Conservation (phyloP, 140 eudicot species). For the Ambrosia hybrid region DNA sequence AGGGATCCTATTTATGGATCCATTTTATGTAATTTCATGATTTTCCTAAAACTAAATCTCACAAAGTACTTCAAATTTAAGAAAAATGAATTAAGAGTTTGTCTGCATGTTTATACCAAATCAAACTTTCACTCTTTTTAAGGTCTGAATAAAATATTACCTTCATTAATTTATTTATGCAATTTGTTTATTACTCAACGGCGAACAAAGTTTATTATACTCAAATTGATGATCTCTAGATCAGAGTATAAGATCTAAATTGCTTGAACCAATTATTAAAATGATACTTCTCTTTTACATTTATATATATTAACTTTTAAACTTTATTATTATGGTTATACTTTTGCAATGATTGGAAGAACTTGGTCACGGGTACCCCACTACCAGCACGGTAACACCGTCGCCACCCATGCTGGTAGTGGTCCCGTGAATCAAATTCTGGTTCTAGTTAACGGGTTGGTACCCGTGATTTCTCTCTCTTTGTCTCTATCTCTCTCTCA, state of each 20-base stretch:
- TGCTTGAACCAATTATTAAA: not conserved
- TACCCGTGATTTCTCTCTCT: too few relatives aligned
- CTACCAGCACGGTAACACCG: too few relatives aligned
- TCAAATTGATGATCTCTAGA: constrained; percentile 9
- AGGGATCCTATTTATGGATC: not conserved
- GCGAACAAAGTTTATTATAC: constrained; percentile 4
- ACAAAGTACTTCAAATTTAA: not conserved
- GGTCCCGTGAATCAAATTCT: too few relatives aligned
- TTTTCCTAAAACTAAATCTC: not conserved
- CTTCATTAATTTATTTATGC: not conserved
- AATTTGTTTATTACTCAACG: not conserved
- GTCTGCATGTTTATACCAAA: not conserved
- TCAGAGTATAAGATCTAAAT: not conserved
- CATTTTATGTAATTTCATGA: too few relatives aligned
- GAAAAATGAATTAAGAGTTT: not conserved
- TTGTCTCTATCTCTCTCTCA: too few relatives aligned
- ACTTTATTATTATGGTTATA: not conserved
- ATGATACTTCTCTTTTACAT: not conserved
- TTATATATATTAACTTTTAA: not conserved
- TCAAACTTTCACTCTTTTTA: not conserved
- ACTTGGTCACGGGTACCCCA: not conserved
- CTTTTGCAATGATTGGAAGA: not conserved
- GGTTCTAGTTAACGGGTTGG: too few relatives aligned
- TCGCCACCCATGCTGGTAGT: too few relatives aligned
- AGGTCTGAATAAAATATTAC: not conserved